Base-by-base conservation (phyloP, 768 basidiomycete species). In the Podaxis carcinomalis region DNA sequence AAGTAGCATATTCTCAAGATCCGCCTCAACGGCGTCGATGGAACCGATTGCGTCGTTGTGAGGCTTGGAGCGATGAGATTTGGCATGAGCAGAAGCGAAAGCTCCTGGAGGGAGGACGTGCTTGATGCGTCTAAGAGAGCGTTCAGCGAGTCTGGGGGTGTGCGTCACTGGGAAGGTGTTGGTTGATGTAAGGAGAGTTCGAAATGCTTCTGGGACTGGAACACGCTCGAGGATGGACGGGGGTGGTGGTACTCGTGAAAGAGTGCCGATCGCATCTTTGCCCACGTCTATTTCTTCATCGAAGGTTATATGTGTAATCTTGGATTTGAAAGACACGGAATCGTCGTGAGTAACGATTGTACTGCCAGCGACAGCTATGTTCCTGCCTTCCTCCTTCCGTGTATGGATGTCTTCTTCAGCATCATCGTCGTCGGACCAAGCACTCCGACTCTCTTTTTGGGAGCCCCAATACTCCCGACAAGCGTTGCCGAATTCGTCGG, bases 391-490 rank as follows among this genome's bases (percentile, higher is more conserved):
- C 23, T 42, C 32, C 32, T 7, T 9, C 7, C 9, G 2, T 16
- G 35, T 21, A n/a, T 11, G 25, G 21, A 16, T 32, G 23, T 42
- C 50, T 10, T 51, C 10, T 6, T 54, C 52, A 10, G 9, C 50
- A 28, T 42, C 37, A 19, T 59, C 57, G 9, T 32, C 57, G 11
- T 44, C 57, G 7, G 57, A 59, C 50, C 50, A 59, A 9, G 25
- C 13, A 13, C 37, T 42, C 13, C 13, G 36, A 13, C 7, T 21
- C 21, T 36, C 28, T 40, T 27, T 42, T 11, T 51, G 57, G 6
- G 50, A 51, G 16, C 64, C 64, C 54, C 55, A 65, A 27, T 55
- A 40, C 19, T 61, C 51, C n/a, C 46, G 59, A n/a, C 60, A 52
- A 27, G 59, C 62, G 25, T 23, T 39, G 2, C 58, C 46, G 23